Conservation (phyloP, 371 early-diverging fungal species). For the Rhizopus sp. region DNA sequence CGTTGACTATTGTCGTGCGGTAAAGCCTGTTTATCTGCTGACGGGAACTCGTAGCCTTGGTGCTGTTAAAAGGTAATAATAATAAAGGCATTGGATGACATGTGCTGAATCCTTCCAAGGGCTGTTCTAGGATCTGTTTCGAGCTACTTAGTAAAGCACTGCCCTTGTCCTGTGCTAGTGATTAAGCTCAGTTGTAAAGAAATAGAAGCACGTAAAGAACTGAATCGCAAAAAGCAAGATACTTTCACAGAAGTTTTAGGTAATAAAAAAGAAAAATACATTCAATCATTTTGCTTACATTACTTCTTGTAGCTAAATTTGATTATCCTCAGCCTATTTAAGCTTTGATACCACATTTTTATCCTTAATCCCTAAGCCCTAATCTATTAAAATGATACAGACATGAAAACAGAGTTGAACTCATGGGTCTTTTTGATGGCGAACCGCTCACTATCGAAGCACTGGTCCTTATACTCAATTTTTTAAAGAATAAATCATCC, state of each 20-base stretch:
- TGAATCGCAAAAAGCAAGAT: slow-evolving; percentile 16
- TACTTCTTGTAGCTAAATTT: neutral
- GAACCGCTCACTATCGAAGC: too few relatives aligned
- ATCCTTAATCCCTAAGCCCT: too few relatives aligned
- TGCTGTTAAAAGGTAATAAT: slow-evolving; percentile 28
- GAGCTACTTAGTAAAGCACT: slow-evolving; percentile 26
- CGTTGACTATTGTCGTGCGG: slow-evolving; percentile 32
- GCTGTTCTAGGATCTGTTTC: slow-evolving; percentile 42
- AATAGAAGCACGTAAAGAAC: slow-evolving; percentile 30
- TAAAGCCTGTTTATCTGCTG: slow-evolving; percentile 31
- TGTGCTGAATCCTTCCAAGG: slow-evolving; percentile 7
- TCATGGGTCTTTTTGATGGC: too few relatives aligned
- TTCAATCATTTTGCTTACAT: neutral
- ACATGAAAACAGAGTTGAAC: too few relatives aligned
- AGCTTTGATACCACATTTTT: too few relatives aligned
- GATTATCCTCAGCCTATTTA: slow-evolving; percentile 5
- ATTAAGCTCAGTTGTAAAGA: slow-evolving; percentile 32
- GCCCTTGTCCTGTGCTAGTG: slow-evolving; percentile 42
- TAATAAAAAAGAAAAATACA: slow-evolving; percentile 5
- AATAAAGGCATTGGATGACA: too few relatives aligned
- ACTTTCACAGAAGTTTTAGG: slow-evolving; percentile 21
- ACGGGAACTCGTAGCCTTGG: slow-evolving; percentile 35
- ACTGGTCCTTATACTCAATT: too few relatives aligned
- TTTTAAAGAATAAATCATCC: too few relatives aligned
- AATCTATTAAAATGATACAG: too few relatives aligned